Base-by-base conservation (phyloP, 75 land plant species). In the Cryptomeria japonica region DNA sequence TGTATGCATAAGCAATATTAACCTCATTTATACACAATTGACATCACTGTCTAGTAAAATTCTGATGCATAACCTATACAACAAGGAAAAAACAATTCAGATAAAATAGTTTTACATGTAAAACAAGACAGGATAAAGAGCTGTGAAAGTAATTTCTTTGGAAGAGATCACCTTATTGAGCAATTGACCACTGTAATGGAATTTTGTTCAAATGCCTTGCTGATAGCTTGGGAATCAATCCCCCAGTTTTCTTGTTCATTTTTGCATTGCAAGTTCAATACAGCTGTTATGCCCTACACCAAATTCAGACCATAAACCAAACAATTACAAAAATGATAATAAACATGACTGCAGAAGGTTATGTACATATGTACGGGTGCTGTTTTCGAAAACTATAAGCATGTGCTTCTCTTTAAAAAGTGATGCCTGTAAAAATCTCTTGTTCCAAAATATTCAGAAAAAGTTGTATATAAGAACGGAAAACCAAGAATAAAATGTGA, bases 231-330 rank as follows among this genome's bases (percentile, higher is more conserved):
- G 44, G 91, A 90, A 90, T 95, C 88, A 68, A 98, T 93, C 15
- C 94, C 97, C 99, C 99, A 98, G 85, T 98, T 98, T 77, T 90
- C 90, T 25, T 93, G 94, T 90, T 98, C 99, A 89, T 87, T 95
- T 87, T 91, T 93, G 87, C 97, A 91, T 87, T 98, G 99, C 86
- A 98, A 91, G 88, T 98, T 98, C 87, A 98, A 88, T 41, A 98
- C 88, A 49, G 98, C 99, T 80, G 97, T 93, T 88, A 98, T 87
- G 38, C 97, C 98, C 99, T 96, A 94, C 77, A 73, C 37, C 77
- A 73, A 32, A 73, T 32, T 73, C 37, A 73, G 37, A 5, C 34
- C 77, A 73, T 11, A 73, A 73, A 73, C 37, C 37, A 73, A 73
- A 34, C 77, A 73, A 34, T 73, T 32, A 73, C 11, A 25, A 73